These are phyloP conservation scores for Nothophaeocryptopus gaeumannii DNA, from an alignment of 2,329 filamentous ascomycete genomes.

Conservation along the genomic window DNA sequence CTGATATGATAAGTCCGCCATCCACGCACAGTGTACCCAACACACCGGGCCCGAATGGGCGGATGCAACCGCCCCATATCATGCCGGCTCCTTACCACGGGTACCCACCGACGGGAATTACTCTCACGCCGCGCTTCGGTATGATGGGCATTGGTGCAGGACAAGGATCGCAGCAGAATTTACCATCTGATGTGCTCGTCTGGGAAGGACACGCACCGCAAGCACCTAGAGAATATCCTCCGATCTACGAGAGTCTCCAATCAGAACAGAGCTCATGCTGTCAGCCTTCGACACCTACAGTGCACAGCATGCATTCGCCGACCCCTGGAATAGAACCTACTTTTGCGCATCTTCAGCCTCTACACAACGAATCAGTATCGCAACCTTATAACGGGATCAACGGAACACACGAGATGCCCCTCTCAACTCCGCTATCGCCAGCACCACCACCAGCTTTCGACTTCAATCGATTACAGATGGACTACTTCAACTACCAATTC, in stretches of 20 bases:
- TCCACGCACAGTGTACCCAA: slow-evolving; percentile 16
- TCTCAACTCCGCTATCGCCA: slow-evolving; percentile 10
- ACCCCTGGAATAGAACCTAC: slow-evolving; percentile 1
- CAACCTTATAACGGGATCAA: slow-evolving; percentile 3
- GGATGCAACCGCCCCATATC: slow-evolving; percentile 12
- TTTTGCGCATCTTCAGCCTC: slow-evolving; percentile 9
- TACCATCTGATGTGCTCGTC: slow-evolving; percentile 23
- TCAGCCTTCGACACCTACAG: slow-evolving; percentile 21
- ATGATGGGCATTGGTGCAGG: slow-evolving; percentile 33
- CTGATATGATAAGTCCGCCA: slow-evolving; percentile 15
- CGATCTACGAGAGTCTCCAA: slow-evolving; percentile 16
- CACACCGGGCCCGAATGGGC: slow-evolving; percentile 14
- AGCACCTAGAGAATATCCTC: slow-evolving; percentile 24
- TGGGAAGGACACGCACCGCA: slow-evolving; percentile 28
- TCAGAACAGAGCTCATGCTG: slow-evolving; percentile 26
- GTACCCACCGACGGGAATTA: slow-evolving; percentile 14
- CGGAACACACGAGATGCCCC: neutral
- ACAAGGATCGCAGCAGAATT: slow-evolving; percentile 20
- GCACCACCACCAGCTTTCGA: slow-evolving; percentile 22
- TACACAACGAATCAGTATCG: slow-evolving; percentile 6
- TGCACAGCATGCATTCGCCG: slow-evolving; percentile 13
- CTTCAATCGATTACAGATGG: slow-evolving; percentile 26
- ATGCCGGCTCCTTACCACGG: slow-evolving; percentile 17
- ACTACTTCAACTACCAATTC: slow-evolving; percentile 33
- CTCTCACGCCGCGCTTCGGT: slow-evolving; percentile 30